Percentiles rank a stretch among this genome's conserved stretches.
Evolutionary conservation across 1,139 yeast genomes (phyloP).

Genomic region (Arxiozyma telluris): DNA sequence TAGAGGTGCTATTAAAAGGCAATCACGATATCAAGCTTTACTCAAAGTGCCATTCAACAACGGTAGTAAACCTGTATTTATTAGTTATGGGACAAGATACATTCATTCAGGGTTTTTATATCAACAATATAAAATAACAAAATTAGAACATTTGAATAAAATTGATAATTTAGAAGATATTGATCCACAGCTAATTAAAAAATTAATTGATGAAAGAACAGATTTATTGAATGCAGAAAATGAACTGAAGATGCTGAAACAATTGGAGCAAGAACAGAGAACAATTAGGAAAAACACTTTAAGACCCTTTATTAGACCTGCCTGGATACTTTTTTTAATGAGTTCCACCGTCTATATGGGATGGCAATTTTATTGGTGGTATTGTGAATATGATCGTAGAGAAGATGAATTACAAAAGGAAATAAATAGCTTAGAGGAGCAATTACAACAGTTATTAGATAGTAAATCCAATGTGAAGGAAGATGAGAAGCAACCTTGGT

Average conservation of each 20-base stretch:
- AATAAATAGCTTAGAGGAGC: slow-evolving; percentile 15
- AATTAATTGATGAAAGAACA: slow-evolving; percentile 26
- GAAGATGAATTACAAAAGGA: slow-evolving; percentile 19
- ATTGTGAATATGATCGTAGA: slow-evolving; percentile 26
- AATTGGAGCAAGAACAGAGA: slow-evolving; percentile 18
- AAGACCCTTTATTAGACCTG: slow-evolving; percentile 21
- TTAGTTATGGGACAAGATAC: neutral
- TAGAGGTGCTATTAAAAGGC: neutral
- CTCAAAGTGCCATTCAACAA: neutral
- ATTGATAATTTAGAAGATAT: slow-evolving; percentile 25
- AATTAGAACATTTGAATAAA: slow-evolving; percentile 27
- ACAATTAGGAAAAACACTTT: slow-evolving; percentile 13
- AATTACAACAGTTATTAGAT: slow-evolving; percentile 10
- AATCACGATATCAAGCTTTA: neutral
- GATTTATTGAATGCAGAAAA: slow-evolving; percentile 23
- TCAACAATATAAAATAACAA: slow-evolving; percentile 8
- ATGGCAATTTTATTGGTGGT: slow-evolving; percentile 31
- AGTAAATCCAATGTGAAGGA: neutral
- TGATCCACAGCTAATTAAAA: slow-evolving; percentile 26
- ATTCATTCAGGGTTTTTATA: neutral
- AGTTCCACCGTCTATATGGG: slow-evolving; percentile 27
- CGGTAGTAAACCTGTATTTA: neutral
- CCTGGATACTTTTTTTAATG: slow-evolving; percentile 26
- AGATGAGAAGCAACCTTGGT: slow-evolving; percentile 3
- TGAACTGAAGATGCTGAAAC: slow-evolving; percentile 24